Percentiles rank a stretch among this genome's conserved stretches.
phyloP scores from a whole-genome alignment of 2,329 filamentous ascomycete genomes.

The Westerdykella aurantiaca region DNA sequence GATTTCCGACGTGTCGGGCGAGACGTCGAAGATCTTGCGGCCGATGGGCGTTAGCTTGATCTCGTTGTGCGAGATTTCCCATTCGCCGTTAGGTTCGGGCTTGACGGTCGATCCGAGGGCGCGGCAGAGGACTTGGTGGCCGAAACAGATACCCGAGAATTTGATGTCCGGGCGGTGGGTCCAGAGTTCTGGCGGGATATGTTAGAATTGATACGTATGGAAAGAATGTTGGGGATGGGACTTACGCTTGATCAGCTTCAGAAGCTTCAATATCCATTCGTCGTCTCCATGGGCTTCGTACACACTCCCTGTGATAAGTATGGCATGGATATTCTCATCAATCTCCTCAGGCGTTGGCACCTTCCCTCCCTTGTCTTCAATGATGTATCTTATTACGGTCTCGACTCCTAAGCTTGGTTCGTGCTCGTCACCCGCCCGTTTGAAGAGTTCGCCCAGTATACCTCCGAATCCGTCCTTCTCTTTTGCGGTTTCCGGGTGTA shows the following conservation, averaged over 20 bases:
- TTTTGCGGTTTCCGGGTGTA: constrained; percentile 47
- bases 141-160: constrained; percentile 46
- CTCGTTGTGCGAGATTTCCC: constrained; percentile 43
- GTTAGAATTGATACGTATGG: constrained; percentile 3
- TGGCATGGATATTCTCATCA: constrained; percentile 38
- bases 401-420: constrained; percentile 51
- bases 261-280: constrained; percentile 41
- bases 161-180: constrained; percentile 46
- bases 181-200: constrained; percentile 43
- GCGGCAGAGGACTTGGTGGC: constrained; percentile 45
- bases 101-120: constrained; percentile 39
- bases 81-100: constrained; percentile 37
- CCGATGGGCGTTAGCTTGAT: constrained; percentile 40
- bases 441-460: constrained; percentile 49
- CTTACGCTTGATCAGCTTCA: constrained; percentile 43
- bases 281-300: constrained; percentile 46
- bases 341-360: constrained; percentile 48
- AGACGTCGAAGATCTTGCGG: constrained; percentile 37
- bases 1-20: constrained; percentile 27
- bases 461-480: constrained; percentile 51
- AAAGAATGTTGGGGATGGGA: not conserved
- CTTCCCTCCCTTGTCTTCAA: constrained; percentile 35
- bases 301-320: constrained; percentile 45
- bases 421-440: constrained; percentile 48
- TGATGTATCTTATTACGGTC: constrained; percentile 52